Evolutionary conservation across 2,329 filamentous ascomycete species (phyloP), one percentile per base, ranked within the genome.

Genomic region (Pseudogymnoascus sp.): DNA sequence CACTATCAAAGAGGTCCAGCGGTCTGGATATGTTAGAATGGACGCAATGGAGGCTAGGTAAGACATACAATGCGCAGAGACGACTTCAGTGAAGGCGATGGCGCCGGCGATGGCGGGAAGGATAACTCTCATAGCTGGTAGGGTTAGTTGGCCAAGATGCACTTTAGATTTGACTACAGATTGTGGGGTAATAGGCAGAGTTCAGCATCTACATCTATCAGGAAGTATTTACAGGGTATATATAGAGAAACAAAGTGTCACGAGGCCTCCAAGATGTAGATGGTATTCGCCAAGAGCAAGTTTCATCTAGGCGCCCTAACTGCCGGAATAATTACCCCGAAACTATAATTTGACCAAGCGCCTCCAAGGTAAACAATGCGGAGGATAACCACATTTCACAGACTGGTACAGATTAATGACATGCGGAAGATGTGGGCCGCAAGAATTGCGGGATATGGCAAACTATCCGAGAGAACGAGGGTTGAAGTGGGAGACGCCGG

Each of bases 181-280:
- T 56, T 31, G 47, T 19, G 47, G 10, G n/a, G 19, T 33, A 33
- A 33, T 56, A n/a, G 26, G n/a, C n/a, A 56, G n/a, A 31, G 8
- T 53, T 56, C 26, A 31, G 13, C 10, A 33, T 56, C 10, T 33
- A 56, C 47, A 10, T 29, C 14, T 50, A 50, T 24, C 7, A 14
- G 24, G 7, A 50, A 70, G 73, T 33, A 67, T 64, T 33, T 13
- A 33, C 6, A 13, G 10, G 47, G n/a, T 5, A 16, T 33, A 33
- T 33, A 56, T 33, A 29, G 13, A 56, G 26, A 33, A 53, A 31
- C 7, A 31, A 16, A 31, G 4, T 14, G 16, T 53, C 47, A 53
- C 47, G n/a, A 13, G 26, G 26, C 8, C 29, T 33, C 26, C 47
- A 56, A 33, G 47, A 56, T 5, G 26, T 4, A 13, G 29, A 33